A percentile compares a stretch with the other conserved stretches of the same genome.
These are phyloP conservation scores for Chenopodium formosanum DNA, from an alignment of 148 eudicot species.

Conservation along the genomic window DNA sequence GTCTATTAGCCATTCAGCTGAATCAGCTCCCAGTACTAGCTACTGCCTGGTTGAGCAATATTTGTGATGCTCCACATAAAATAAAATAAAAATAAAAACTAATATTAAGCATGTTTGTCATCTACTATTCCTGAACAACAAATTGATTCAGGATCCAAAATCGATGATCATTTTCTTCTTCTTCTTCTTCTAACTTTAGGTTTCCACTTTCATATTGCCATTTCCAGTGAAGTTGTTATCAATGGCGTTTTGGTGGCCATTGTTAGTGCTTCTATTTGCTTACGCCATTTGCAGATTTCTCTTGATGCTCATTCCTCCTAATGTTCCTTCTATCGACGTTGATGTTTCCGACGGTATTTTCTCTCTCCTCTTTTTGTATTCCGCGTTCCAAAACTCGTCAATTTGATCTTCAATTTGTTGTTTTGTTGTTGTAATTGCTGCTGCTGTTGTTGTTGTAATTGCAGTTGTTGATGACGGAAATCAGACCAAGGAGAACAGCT, in stretches of 20 bases:
- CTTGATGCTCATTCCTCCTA: slow-evolving; percentile 83
- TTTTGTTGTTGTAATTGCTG: neutral
- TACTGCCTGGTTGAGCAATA: no score
- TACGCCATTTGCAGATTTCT: slow-evolving; percentile 72
- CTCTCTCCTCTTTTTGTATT: neutral
- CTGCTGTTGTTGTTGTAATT: slow-evolving; percentile 15
- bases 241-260: slow-evolving; percentile 91
- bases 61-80: no score
- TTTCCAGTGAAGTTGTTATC: neutral
- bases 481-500: slow-evolving; percentile 85
- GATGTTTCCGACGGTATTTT: slow-evolving; percentile 81
- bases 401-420: neutral
- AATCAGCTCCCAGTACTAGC: no score
- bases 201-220: neutral
- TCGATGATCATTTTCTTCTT: no score
- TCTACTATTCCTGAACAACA: neutral
- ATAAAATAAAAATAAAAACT: no score
- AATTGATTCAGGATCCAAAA: neutral
- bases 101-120: no score
- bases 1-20: no score
- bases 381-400: neutral
- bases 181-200: neutral
- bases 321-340: slow-evolving; percentile 93
- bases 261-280: slow-evolving; percentile 69
- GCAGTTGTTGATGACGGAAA: slow-evolving; percentile 86